Conservation (phyloP, 495 filamentous ascomycete genomes). For the Penicillium canariense region DNA sequence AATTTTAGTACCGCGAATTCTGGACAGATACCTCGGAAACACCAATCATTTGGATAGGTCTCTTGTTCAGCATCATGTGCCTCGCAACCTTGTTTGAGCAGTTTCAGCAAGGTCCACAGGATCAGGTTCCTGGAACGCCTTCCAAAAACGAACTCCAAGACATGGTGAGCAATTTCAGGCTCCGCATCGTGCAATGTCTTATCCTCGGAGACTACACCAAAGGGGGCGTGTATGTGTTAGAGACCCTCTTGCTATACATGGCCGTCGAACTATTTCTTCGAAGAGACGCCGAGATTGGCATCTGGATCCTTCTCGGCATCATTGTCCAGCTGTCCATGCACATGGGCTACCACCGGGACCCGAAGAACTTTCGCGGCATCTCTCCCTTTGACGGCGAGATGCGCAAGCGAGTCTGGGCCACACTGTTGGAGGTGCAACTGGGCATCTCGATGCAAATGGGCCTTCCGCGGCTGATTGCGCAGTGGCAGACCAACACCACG, state of each 20-base stretch:
- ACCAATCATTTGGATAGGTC: no score
- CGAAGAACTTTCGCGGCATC: constrained; percentile 15
- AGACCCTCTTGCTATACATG: constrained; percentile 48
- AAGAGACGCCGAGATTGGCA: constrained; percentile 41
- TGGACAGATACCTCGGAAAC: no score
- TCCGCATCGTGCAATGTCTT: constrained; percentile 42
- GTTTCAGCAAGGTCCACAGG: no score
- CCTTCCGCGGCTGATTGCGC: constrained; percentile 48
- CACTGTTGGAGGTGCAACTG: constrained; percentile 30
- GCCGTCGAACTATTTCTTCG: constrained; percentile 45
- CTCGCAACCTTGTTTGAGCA: no score
- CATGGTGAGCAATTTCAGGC: no score
- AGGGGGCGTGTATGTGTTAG: constrained; percentile 42
- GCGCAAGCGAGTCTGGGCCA: constrained; percentile 34
- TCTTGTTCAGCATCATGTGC: no score
- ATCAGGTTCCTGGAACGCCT: no score
- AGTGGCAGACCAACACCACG: constrained; percentile 47
- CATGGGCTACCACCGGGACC: constrained; percentile 57
- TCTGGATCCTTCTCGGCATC: constrained; percentile 47
- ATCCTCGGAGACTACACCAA: constrained; percentile 45
- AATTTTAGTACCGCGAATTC: no score
- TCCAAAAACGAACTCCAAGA: no score
- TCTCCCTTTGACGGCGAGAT: constrained; percentile 34
- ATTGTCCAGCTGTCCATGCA: constrained; percentile 51
- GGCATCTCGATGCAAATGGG: constrained; percentile 51